Evolutionary conservation across 345 rosid genomes (phyloP).

Genomic region (Noccaea bulbosa): DNA sequence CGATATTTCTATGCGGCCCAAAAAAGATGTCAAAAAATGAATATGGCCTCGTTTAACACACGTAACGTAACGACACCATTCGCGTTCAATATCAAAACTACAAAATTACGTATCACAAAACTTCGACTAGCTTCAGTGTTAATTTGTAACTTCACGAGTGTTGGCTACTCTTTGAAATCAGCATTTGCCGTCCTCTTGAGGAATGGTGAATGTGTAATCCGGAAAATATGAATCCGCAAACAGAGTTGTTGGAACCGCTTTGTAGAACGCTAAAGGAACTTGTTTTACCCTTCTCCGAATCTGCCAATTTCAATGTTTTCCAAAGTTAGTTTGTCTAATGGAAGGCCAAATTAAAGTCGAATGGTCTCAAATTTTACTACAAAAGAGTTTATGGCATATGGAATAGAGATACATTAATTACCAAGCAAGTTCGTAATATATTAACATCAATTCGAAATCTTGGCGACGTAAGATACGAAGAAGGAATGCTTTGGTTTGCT

Average conservation of each 20-base stretch:
- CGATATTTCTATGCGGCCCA: too few species aligned
- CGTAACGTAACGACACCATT: not conserved
- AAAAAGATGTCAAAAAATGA: not conserved
- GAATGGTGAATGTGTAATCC: conserved; percentile 69
- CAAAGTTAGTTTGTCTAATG: conserved; percentile 15
- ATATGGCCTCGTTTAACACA: not conserved
- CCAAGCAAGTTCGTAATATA: too few species aligned
- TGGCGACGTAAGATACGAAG: too few species aligned
- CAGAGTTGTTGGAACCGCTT: conserved; percentile 59
- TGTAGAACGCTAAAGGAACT: conserved; percentile 85
- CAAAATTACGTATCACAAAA: conserved; percentile 8
- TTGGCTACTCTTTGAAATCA: conserved; percentile 26
- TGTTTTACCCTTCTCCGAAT: conserved; percentile 83
- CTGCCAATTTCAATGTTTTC: conserved; percentile 42
- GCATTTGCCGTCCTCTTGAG: conserved; percentile 29
- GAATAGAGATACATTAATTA: not conserved
- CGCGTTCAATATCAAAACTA: conserved; percentile 22
- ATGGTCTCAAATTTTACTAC: not conserved
- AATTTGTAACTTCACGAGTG: conserved; percentile 12
- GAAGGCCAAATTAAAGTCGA: not conserved
- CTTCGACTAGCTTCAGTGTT: conserved; percentile 6
- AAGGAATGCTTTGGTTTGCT: too few species aligned
- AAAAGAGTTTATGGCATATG: conserved; percentile 9
- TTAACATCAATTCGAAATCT: too few species aligned
- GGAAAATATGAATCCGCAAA: conserved; percentile 75